phyloP scores from a whole-genome alignment of 495 filamentous ascomycete genomes.

The Penicillium herquei region DNA sequence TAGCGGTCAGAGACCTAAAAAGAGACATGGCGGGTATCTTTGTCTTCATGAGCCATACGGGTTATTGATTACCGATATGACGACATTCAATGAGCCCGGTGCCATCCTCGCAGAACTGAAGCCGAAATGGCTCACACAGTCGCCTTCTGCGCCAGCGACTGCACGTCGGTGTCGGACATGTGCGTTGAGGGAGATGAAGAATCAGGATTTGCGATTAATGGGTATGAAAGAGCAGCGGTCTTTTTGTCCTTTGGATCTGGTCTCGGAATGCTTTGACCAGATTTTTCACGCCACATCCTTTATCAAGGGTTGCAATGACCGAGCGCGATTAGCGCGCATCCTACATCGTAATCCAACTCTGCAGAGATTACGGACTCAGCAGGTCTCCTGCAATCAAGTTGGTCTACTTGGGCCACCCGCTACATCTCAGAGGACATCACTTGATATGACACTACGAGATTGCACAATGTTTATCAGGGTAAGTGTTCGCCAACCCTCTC shows the following conservation, averaged over 20 bases:
- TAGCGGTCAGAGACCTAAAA: slow-evolving; percentile 34
- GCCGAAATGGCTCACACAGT: slow-evolving; percentile 90
- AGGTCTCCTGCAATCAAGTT: slow-evolving; percentile 34
- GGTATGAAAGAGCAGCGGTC: slow-evolving; percentile 31
- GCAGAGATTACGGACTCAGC: slow-evolving; percentile 32
- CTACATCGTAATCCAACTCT: slow-evolving; percentile 38
- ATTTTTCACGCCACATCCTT: slow-evolving; percentile 36
- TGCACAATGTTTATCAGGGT: slow-evolving; percentile 80
- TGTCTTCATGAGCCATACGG: slow-evolving; percentile 58
- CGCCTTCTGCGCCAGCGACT: slow-evolving; percentile 65
- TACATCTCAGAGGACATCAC: slow-evolving; percentile 33
- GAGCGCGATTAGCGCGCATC: slow-evolving; percentile 32
- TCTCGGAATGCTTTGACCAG: slow-evolving; percentile 39
- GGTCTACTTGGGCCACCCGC: slow-evolving; percentile 35
- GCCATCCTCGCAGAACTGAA: slow-evolving; percentile 75
- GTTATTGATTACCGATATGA: slow-evolving; percentile 82
- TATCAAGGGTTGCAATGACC: slow-evolving; percentile 38
- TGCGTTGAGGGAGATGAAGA: slow-evolving; percentile 65
- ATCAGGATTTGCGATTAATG: slow-evolving; percentile 23
- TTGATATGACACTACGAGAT: slow-evolving; percentile 87
- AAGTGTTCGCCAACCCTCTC: slow-evolving; percentile 8
- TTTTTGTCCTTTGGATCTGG: slow-evolving; percentile 59
- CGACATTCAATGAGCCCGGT: slow-evolving; percentile 37
- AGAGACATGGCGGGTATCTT: slow-evolving; percentile 58
- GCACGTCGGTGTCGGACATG: slow-evolving; percentile 82